These are phyloP conservation scores for Stephania yunnanensis DNA, from an alignment of 164 flowering plant species.

Conservation along the genomic window DNA sequence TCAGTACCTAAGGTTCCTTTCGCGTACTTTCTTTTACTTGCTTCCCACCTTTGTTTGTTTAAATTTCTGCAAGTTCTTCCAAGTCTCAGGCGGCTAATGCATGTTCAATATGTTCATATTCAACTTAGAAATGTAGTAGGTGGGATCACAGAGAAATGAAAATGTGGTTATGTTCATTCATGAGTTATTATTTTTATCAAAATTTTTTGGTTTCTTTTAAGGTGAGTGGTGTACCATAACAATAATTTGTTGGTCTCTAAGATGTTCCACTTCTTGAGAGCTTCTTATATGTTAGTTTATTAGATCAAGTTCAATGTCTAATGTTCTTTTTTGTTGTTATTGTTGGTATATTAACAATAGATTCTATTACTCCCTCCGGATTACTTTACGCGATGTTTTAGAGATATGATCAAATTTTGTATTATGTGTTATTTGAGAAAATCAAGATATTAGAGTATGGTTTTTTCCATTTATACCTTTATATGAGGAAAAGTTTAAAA, in stretches of 20 bases:
- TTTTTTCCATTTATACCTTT: too few relatives aligned
- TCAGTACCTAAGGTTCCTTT: neutral
- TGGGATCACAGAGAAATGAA: neutral
- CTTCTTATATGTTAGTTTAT: neutral
- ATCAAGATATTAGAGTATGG: too few relatives aligned
- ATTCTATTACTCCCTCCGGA: too few relatives aligned
- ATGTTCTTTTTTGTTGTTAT: too few relatives aligned
- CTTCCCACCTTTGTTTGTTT: neutral
- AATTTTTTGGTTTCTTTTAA: neutral
- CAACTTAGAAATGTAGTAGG: neutral
- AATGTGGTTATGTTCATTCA: constrained; percentile 1
- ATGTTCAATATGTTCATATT: neutral
- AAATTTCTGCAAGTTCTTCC: neutral
- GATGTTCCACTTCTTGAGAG: neutral
- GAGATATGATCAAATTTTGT: too few relatives aligned
- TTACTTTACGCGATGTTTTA: too few relatives aligned
- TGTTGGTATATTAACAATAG: too few relatives aligned
- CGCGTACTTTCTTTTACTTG: neutral
- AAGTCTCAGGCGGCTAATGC: neutral
- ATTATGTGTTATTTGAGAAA: too few relatives aligned
- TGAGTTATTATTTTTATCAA: neutral
- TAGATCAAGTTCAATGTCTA: neutral
- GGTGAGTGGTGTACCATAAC: neutral
- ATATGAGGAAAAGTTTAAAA: too few relatives aligned
- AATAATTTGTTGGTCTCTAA: neutral